Base-by-base conservation (phyloP, 495 filamentous ascomycete genomes). In the Evernia prunastri region DNA sequence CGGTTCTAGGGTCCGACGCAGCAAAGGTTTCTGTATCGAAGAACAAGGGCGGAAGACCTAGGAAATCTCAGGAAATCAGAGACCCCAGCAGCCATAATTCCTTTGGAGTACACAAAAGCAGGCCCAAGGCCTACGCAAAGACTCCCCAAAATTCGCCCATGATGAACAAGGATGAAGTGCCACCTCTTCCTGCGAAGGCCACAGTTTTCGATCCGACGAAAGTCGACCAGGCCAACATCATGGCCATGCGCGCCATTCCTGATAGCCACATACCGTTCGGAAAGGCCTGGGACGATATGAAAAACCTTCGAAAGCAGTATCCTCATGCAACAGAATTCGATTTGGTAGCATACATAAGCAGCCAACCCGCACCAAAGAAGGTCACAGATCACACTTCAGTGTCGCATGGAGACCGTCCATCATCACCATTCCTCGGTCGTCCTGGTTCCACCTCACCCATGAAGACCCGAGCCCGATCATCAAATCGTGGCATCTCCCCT, bases 401-500 rank as follows among this genome's bases (percentile, higher is more conserved):
- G 18, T 27, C 58, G 9, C 61, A 61, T 49, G 49, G 43, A 35
- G 33, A 39, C 27, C 43, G 43, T 18, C 57, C 61, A 18, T 29
- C 47, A 20, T 63, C 68, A 31, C 43, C 66, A 3, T 35, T 62
- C n/a, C 65, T 61, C 13, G 58, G 60, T n/a, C 64, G 36, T 23
- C 68, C 66, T 4, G 23, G 40, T 9, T 33, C 56, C 11, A 18
- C 53, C 8, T 63, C 64, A 37, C 67, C 64, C 29, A 56, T 60
- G 6, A 61, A 49, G 27, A 63, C 64, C n/a, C 36, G 56, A 63
- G 66, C 59, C 58, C 67, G 70, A 61, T 66, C 40, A 12, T 60
- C 37, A 31, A 66, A 63, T 29, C 63, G 69, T 57, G 65, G 72
- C 42, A 71, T 75, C 43, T 68, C 73, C 35, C 69, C 73, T 17